These are phyloP conservation scores for Ulota crispa DNA, from an alignment of 225 moss, liverwort and hornwort species.

Conservation along the genomic window DNA sequence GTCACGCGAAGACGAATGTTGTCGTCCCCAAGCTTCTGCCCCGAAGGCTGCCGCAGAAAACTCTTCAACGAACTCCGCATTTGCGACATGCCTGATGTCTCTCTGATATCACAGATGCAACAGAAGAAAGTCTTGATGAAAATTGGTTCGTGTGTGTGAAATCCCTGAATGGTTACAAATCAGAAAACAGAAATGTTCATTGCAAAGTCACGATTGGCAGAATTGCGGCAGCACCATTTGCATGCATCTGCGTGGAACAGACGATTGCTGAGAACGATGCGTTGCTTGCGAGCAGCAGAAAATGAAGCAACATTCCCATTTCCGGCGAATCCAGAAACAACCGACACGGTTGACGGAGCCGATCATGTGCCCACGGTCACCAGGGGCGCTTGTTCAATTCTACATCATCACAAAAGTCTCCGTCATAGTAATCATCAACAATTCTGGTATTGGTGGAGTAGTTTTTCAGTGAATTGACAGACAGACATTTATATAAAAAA, in stretches of 20 bases:
- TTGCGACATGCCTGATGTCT: not conserved
- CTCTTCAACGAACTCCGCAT: slow-evolving; percentile 55
- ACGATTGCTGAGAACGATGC: not conserved
- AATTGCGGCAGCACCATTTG: not conserved
- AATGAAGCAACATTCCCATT: not conserved
- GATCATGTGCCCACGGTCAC: not conserved
- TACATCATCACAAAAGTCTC: not conserved
- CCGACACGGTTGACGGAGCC: not conserved
- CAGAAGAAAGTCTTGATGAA: not conserved
- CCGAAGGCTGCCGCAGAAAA: slow-evolving; percentile 60
- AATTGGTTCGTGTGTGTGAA: not conserved
- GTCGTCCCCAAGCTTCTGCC: slow-evolving; percentile 79
- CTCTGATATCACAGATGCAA: not conserved
- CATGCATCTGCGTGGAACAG: not conserved
- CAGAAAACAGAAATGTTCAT: not conserved
- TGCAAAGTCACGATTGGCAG: not conserved
- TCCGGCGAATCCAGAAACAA: not conserved
- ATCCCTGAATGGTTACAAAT: not conserved
- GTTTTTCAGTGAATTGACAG: too few species aligned
- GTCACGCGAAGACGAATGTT: slow-evolving; percentile 76
- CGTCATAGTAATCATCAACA: too few species aligned
- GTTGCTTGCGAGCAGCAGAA: not conserved
- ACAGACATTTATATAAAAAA: too few species aligned
- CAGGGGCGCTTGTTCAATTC: not conserved
- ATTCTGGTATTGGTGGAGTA: too few species aligned